Evolutionary conservation across 768 basidiomycete genomes (phyloP).

Genomic region (Hericium coralloides): DNA sequence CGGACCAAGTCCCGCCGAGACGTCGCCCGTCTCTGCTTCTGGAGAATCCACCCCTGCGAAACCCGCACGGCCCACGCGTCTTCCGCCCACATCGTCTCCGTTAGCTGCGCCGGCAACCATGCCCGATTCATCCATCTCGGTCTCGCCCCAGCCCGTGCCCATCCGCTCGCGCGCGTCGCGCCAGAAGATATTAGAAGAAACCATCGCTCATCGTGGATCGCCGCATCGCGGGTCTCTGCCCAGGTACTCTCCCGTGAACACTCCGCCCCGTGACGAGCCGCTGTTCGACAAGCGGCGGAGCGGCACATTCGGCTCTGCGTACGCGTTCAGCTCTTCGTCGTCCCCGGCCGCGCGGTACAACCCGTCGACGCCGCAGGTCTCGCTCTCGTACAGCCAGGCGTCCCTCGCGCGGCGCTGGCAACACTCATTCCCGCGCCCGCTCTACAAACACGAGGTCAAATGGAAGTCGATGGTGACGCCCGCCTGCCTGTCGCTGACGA

Average conservation of each 20-base stretch:
- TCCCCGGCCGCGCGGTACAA: conserved; percentile 46
- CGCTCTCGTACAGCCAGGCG: conserved; percentile 52
- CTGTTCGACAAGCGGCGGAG: conserved; percentile 45
- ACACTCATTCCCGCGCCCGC: conserved; percentile 66
- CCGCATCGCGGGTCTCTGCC: conserved; percentile 39
- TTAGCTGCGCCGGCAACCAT: neutral
- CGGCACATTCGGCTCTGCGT: conserved; percentile 29
- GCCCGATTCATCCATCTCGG: conserved; percentile 10
- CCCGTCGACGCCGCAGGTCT: conserved; percentile 48
- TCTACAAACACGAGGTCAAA: conserved; percentile 81
- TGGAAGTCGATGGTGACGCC: conserved; percentile 87
- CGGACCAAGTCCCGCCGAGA: conserved; percentile 54
- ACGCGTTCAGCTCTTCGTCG: conserved; percentile 31
- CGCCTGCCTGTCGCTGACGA: conserved; percentile 81
- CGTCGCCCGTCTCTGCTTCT: conserved; percentile 44
- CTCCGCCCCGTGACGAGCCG: conserved; percentile 65
- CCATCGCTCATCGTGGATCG: conserved; percentile 12
- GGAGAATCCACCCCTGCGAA: conserved; percentile 25
- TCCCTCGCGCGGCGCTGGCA: conserved; percentile 87
- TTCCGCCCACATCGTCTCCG: neutral
- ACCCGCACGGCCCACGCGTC: neutral
- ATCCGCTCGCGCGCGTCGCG: conserved; percentile 27
- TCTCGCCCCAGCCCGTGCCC: conserved; percentile 34
- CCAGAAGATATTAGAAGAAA: conserved; percentile 51
- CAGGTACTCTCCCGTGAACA: conserved; percentile 44